phyloP scores from a whole-genome alignment of 345 rosid species.

The Mercurialis annua region DNA sequence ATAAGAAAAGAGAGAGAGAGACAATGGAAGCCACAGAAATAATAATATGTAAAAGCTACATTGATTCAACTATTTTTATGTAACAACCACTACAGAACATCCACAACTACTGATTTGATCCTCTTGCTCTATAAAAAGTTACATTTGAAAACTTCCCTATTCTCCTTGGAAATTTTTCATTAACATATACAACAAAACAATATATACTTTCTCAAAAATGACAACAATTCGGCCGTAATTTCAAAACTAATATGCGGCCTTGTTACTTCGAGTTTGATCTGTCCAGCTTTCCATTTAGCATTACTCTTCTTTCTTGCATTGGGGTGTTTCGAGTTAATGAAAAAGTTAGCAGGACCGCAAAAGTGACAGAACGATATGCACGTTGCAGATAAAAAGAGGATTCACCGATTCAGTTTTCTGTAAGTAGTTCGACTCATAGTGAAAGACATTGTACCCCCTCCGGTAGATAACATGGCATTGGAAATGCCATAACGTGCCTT shows the following conservation, averaged over 20 bases:
- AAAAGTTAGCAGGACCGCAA: conserved; percentile 1
- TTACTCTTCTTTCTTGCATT: conserved; percentile 22
- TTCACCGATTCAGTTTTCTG: conserved; percentile 22
- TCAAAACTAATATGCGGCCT: conserved; percentile 20
- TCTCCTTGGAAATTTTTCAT: conserved; percentile 38
- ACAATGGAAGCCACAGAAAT: conserved; percentile 7
- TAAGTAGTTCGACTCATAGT: conserved; percentile 46
- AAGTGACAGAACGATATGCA: conserved; percentile 18
- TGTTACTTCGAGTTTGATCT: conserved; percentile 21
- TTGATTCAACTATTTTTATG: conserved; percentile 29
- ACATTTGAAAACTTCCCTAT: conserved; percentile 27
- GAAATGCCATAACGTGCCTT: conserved; percentile 71
- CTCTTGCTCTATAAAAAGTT: conserved; percentile 25
- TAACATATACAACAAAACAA: conserved; percentile 36
- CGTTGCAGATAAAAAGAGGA: conserved; percentile 19
- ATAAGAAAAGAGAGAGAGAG: not conserved
- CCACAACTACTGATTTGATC: conserved; percentile 27
- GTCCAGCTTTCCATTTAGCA: conserved; percentile 23
- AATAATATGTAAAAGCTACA: conserved; percentile 23
- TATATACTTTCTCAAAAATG: conserved; percentile 40
- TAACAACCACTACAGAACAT: conserved; percentile 27
- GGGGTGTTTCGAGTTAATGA: conserved; percentile 18
- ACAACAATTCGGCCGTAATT: conserved; percentile 22
- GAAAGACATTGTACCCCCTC: conserved; percentile 89
- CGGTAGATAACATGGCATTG: conserved; percentile 80